Base-by-base conservation (phyloP, 2,329 filamentous ascomycete species). In the Hortaea werneckii region DNA sequence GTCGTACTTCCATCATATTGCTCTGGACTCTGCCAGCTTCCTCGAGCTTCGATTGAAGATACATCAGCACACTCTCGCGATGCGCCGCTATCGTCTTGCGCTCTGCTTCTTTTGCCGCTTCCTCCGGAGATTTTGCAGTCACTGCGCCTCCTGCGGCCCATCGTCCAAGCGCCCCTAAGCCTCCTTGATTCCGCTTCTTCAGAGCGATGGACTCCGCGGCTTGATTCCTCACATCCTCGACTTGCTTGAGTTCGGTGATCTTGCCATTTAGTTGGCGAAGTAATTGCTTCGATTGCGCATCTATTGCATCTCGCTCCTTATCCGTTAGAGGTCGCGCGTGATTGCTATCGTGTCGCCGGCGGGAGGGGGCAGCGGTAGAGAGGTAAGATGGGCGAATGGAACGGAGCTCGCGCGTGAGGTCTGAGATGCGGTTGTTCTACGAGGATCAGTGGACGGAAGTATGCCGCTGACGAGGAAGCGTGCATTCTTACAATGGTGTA, bases 301-400 rank as follows among this genome's bases (percentile, higher is more conserved):
- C 90, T 56, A 96, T 84, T 48, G 86, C 79, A 62, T 94, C 87
- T 56, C 88, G 82, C 60, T 96, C 83, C 12, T 77, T 72, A 62
- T 95, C 86, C 39, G 82, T 90, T 37, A 96, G 75, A 46, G 79
- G 74, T 46, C 70, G 71, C 48, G 73, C 68, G 42, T 64, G 62
- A 42, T 60, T 59, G 40, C 54, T 53, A 29, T 51, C 50, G 43
- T 48, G 46, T 58, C 49, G 67, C 66, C 58, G 73, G 67, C 61
- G 75, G 45, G 68, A 65, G 10, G 69, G 63, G 53, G 80, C 78
- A 5, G 83, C 79, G 20, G 84, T 88, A 29, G 89, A 92, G 43
- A 98, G 85, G 69, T 98, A 98, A 48, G 88, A 81, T 57, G 88
- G 86, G 49, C 90, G 85, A 58, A 95, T 87, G 49, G 82, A 79